Base-by-base conservation (phyloP, 495 filamentous ascomycete species). In the Penicillium herquei region DNA sequence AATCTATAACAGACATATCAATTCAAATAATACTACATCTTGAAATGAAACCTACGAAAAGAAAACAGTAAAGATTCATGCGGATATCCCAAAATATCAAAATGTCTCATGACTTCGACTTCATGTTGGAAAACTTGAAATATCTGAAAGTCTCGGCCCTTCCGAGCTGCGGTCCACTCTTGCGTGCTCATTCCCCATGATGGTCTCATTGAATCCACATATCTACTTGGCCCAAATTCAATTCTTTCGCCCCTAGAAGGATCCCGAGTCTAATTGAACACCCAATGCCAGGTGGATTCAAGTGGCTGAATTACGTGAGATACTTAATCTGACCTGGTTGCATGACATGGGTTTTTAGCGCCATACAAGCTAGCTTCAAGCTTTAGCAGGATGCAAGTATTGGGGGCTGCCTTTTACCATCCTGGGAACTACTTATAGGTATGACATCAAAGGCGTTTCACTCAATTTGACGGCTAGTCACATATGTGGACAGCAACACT, bases 131-230 rank as follows among this genome's bases (percentile, higher is more conserved):
- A 26, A 26, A 26, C 21, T 26, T 26, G 21, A 26, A 26, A 26
- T 26, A 26, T 26, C 21, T 26, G 4, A 1, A 26, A 26, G 21
- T 26, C 21, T 26, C 21, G 21, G 21, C 21, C 41, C 41, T 43
- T 43, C 41, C 41, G 41, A 43, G 41, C 41, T 43, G 41, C 41
- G 41, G 41, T 43, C 41, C 41, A 43, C 41, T 43, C 41, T 43
- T 43, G 41, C 41, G 41, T 43, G 41, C 41, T 43, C 16, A 43
- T 43, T 43, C 41, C 41, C 41, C 41, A 43, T 43, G 41, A 43
- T 43, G 41, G 41, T 43, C 41, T 43, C 41, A 43, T 43, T 43
- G 41, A 43, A 43, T 43, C 17, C 41, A 43, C 17, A 43, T 43
- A 43, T 43, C 40, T 43, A 43, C 41, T 43, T 43, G 41, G 16